Percentiles rank a stretch among this genome's conserved stretches.
phyloP scores from a whole-genome alignment of 371 early-diverging fungal genomes.

The Rhizopus arrhizus region DNA sequence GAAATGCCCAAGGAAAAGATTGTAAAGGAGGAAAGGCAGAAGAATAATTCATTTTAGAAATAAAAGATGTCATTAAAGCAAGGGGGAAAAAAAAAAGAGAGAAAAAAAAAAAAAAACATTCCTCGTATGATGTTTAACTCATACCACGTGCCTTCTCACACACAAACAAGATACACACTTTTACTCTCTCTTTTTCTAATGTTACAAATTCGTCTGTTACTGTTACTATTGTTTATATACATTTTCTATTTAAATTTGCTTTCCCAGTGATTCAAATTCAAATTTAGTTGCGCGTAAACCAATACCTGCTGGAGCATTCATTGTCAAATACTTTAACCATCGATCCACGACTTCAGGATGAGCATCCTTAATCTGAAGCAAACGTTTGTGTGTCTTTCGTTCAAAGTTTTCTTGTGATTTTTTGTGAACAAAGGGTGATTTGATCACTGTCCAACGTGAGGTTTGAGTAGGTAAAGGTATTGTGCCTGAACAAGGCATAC shows the following conservation, averaged over 20 bases:
- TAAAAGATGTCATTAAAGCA: conserved; percentile 11
- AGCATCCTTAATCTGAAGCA: conserved; percentile 82
- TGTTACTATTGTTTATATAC: not conserved
- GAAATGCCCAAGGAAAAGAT: conserved; percentile 17
- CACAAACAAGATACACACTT: not conserved
- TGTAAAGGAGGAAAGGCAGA: conserved; percentile 34
- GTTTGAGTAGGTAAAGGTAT: conserved; percentile 80
- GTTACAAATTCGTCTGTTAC: not conserved
- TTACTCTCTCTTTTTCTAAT: not conserved
- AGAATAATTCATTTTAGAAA: conserved; percentile 15
- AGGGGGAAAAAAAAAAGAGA: not conserved
- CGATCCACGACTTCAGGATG: conserved; percentile 75
- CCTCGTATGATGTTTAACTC: conserved; percentile 13
- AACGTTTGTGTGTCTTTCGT: conserved; percentile 84
- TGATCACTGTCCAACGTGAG: conserved; percentile 87
- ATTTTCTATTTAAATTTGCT: conserved; percentile 2
- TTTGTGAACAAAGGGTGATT: conserved; percentile 94
- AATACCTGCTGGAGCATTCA: conserved; percentile 77
- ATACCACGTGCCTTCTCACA: conserved; percentile 14
- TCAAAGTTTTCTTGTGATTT: conserved; percentile 97
- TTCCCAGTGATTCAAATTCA: conserved; percentile 64
- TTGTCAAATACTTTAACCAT: conserved; percentile 75
- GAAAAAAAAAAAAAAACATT: conserved; percentile 2
- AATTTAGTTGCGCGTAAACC: conserved; percentile 74
- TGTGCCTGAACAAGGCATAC: conserved; percentile 76